Evolutionary conservation across 192 early-diverging fungal species (phyloP), one percentile per base, ranked within the genome.

Genomic region (Phycomyces nitens): DNA sequence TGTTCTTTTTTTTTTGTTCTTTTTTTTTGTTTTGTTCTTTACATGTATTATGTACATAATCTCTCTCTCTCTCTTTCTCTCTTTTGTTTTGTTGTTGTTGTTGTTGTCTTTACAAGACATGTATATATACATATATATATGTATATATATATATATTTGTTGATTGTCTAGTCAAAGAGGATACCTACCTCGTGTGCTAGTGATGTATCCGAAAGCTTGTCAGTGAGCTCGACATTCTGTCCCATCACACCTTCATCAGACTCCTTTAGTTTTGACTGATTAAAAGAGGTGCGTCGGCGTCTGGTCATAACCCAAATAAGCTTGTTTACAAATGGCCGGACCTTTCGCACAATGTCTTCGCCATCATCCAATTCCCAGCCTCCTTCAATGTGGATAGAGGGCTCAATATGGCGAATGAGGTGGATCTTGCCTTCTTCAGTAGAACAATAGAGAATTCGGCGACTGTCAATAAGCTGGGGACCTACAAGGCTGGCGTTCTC

Each of bases 391-490:
- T 92, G 91, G 14, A 89, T 67, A 38, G 61, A 49, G 10, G 87
- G 80, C 29, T 86, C 81, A 39, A 92, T 62, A 68, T 88, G 87
- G 44, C 86, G 77, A 22, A 92, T 84, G 12, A 92, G 78, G 69
- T 90, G 87, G 16, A 76, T 69, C 24, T 87, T 84, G 0, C 86
- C 88, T 49, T 84, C 76, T 61, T 84, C 82, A 1, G 85, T 83
- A 42, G 81, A 79, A 74, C 88, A 91, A 68, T 86, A 88, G 9
- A 90, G 64, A n/a, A 91, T 63, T 47, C 86, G 84, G 40, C 85
- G 82, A 4, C 63, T 61, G 58, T 91, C 89, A 53, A 92, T 74
- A 34, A 65, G 68, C 20, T 63, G 27, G 0, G 56, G 47, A 24
- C 69, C 72, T 22, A 73, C 39, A 42, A 81, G 60, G 39, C 70